A percentile compares a stretch with the other conserved stretches of the same genome.
phyloP scores from a whole-genome alignment of 768 basidiomycete genomes.

The Trametes cubensis region DNA sequence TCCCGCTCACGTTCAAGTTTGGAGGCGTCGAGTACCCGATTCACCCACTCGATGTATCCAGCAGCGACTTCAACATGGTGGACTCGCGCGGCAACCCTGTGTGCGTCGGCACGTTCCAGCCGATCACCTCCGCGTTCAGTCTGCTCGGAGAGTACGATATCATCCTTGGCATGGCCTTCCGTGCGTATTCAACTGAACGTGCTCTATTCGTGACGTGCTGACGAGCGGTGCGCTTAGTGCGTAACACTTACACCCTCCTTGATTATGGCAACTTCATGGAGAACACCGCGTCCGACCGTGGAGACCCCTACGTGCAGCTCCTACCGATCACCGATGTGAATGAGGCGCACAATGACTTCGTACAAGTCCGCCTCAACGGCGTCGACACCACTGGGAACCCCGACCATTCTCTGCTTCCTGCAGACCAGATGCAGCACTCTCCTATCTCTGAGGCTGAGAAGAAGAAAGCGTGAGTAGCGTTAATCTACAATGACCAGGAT shows the following conservation, averaged over 20 bases:
- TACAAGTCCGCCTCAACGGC: constrained; percentile 61
- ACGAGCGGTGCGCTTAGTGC: constrained; percentile 48
- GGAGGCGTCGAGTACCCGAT: constrained; percentile 70
- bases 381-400: constrained; percentile 56
- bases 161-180: constrained; percentile 80
- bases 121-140: constrained; percentile 79
- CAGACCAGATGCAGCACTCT: constrained; percentile 58
- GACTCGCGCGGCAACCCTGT: constrained; percentile 53
- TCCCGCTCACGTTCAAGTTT: constrained; percentile 73
- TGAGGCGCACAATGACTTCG: constrained; percentile 66
- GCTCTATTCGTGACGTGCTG: neutral
- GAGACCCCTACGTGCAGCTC: constrained; percentile 71
- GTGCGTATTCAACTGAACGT: constrained; percentile 44
- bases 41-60: constrained; percentile 71
- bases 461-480: constrained; percentile 30
- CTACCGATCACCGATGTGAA: constrained; percentile 56
- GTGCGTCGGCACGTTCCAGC: constrained; percentile 82
- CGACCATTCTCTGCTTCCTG: constrained; percentile 62
- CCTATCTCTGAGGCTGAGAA: constrained; percentile 42
- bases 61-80: constrained; percentile 56
- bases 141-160: constrained; percentile 78
- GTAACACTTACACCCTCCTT: constrained; percentile 73
- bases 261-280: constrained; percentile 73
- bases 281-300: constrained; percentile 46
- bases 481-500: neutral